These are phyloP conservation scores for Acacia melanoxylon DNA, from an alignment of 306 rosid species.

Conservation along the genomic window DNA sequence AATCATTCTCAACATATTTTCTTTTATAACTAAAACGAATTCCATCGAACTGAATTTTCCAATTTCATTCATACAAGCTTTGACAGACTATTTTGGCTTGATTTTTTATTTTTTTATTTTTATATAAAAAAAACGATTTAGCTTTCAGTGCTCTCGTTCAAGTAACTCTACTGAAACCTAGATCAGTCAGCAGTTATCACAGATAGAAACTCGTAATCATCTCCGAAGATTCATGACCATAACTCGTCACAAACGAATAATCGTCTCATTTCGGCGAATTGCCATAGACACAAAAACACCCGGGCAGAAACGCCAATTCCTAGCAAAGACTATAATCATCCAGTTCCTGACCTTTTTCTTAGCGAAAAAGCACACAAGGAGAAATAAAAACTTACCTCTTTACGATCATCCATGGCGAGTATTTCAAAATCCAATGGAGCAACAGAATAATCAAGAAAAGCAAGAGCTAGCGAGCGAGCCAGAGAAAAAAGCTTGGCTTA, in stretches of 20 bases:
- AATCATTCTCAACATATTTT: background rate
- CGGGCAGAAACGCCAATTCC: background rate
- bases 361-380: conserved; percentile 20
- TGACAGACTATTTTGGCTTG: background rate
- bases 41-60: background rate
- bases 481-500: background rate
- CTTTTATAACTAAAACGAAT: background rate
- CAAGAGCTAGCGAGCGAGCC: background rate
- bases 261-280: background rate
- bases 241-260: background rate
- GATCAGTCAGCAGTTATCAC: background rate
- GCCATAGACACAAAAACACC: background rate
- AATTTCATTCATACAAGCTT: background rate
- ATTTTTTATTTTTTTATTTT: background rate
- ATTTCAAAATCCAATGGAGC: conserved; percentile 10
- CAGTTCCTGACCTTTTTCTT: background rate
- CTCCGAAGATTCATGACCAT: background rate
- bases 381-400: conserved; percentile 56
- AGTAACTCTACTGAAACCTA: background rate
- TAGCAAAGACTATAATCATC: background rate
- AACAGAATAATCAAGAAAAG: background rate
- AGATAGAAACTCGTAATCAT: background rate
- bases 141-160: background rate
- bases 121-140: background rate
- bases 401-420: conserved; percentile 71